These are phyloP conservation scores for Fusarium mexicanum DNA, from an alignment of 2,329 filamentous ascomycete species.

Conservation along the genomic window DNA sequence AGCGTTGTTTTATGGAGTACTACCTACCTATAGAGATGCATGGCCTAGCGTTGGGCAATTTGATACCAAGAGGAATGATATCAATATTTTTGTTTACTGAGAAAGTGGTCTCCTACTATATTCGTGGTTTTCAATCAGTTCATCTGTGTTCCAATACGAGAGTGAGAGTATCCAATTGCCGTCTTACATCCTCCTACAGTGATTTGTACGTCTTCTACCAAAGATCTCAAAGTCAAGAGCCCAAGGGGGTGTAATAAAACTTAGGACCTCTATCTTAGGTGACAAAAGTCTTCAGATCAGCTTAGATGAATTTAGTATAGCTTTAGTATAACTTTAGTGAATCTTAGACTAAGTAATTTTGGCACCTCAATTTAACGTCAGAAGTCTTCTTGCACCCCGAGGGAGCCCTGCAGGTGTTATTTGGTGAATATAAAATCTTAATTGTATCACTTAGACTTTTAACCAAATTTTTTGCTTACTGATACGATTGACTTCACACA, in stretches of 20 bases:
- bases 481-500: neutral
- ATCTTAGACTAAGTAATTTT: too few relatives aligned
- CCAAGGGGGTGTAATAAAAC: too few relatives aligned
- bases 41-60: slow-evolving; percentile 33
- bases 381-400: too few relatives aligned
- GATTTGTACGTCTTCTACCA: neutral
- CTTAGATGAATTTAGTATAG: too few relatives aligned
- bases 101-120: neutral
- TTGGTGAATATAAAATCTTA: neutral
- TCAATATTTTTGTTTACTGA: neutral
- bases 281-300: too few relatives aligned
- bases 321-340: too few relatives aligned
- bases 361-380: too few relatives aligned
- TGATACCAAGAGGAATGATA: neutral
- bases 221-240: neutral
- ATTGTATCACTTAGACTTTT: too few relatives aligned
- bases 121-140: neutral
- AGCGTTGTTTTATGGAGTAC: slow-evolving; percentile 3
- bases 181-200: too few relatives aligned
- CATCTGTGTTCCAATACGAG: neutral
- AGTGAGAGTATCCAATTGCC: too few relatives aligned
- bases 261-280: too few relatives aligned
- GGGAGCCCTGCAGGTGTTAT: neutral
- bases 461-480: neutral
- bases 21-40: slow-evolving; percentile 20